Evolutionary conservation across 139 green algal species (phyloP).

Genomic region (Coelastrella sp.): DNA sequence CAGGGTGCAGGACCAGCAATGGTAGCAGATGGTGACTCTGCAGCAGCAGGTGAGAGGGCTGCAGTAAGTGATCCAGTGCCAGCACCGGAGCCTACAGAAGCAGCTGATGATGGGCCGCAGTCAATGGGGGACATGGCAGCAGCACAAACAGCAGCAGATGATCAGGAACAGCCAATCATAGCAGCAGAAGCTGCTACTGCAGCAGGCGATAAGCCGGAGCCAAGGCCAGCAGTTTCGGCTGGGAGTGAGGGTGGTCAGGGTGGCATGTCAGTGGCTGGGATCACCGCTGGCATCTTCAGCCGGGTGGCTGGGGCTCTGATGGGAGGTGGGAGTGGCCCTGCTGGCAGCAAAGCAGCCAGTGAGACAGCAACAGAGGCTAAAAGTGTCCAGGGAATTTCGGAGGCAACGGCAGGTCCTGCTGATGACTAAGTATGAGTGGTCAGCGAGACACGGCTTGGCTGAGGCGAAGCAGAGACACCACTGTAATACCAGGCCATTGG

Average conservation of each 20-base stretch:
- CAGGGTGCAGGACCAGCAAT: neutral
- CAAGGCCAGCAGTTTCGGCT: neutral
- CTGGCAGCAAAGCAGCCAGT: too few species aligned
- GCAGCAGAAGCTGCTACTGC: neutral
- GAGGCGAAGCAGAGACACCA: too few species aligned
- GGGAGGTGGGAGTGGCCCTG: neutral
- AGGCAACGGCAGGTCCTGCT: too few species aligned
- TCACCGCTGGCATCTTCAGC: slow-evolving; percentile 15
- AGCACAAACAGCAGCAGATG: neutral
- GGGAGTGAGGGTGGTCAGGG: neutral
- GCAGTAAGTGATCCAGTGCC: neutral
- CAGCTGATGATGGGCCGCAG: neutral
- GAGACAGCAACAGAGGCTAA: too few species aligned
- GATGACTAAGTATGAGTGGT: too few species aligned
- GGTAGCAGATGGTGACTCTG: neutral
- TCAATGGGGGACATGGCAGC: neutral
- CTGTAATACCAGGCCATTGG: too few species aligned
- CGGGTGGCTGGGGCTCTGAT: neutral
- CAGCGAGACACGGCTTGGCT: too few species aligned
- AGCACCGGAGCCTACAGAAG: neutral
- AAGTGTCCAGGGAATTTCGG: too few species aligned
- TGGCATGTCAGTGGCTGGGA: neutral
- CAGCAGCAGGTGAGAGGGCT: neutral
- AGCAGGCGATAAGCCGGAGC: too few species aligned
- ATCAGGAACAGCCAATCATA: too few species aligned